These are phyloP conservation scores for Inga leiocalycina DNA, from an alignment of 306 rosid species.

Conservation along the genomic window DNA sequence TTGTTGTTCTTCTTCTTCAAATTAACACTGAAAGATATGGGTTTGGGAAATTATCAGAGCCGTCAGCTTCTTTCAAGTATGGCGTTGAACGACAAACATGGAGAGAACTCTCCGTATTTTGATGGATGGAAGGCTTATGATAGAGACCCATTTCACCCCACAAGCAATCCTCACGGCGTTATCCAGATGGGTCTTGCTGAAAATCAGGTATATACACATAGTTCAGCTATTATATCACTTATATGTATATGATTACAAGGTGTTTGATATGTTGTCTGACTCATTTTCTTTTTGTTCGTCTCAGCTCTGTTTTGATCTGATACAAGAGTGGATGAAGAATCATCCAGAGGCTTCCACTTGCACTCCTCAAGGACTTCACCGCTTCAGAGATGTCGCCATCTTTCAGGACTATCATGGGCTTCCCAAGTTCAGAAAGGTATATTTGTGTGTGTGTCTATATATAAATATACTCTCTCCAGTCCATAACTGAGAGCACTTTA, in stretches of 20 bases:
- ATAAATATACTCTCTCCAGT: no score
- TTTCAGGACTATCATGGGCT: conserved; percentile 28
- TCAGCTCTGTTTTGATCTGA: conserved; percentile 8
- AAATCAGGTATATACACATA: conserved; percentile 50
- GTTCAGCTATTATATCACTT: not conserved
- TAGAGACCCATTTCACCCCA: conserved; percentile 51
- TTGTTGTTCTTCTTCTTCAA: not conserved
- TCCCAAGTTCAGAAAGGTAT: conserved; percentile 50
- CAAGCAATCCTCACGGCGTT: conserved; percentile 47
- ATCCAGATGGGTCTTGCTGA: conserved; percentile 79
- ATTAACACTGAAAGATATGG: not conserved
- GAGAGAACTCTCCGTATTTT: conserved; percentile 59
- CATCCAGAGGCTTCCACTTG: not conserved
- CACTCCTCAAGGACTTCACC: not conserved
- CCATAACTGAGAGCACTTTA: no score
- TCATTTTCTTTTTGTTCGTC: not conserved
- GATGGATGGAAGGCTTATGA: conserved; percentile 75
- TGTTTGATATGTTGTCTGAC: not conserved
- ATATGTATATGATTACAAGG: conserved; percentile 22
- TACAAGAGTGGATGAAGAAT: not conserved
- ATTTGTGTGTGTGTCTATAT: no score
- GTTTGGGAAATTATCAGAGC: not conserved
- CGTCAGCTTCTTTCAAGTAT: conserved; percentile 41
- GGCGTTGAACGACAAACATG: conserved; percentile 14
- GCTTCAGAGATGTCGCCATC: not conserved